Percentiles rank a stretch among this genome's conserved stretches.
Conservation (phyloP, 192 early-diverging fungal genomes). For the Allomyces macrogynus region DNA sequence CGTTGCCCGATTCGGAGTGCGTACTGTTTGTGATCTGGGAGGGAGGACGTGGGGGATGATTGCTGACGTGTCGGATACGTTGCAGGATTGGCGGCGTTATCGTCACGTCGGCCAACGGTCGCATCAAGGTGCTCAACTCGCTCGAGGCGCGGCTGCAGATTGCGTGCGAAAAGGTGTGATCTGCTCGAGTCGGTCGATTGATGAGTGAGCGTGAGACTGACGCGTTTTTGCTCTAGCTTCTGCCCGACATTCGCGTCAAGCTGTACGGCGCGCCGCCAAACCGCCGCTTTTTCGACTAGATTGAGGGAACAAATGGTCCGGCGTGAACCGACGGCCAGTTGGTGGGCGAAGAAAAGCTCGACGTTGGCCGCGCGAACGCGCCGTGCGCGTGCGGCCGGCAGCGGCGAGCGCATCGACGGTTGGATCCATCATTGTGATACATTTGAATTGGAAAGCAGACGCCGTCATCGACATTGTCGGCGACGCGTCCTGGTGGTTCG, state of each 20-base stretch:
- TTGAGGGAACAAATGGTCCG: too few species aligned
- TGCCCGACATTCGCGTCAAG: conserved; percentile 74
- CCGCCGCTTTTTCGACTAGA: conserved; percentile 80
- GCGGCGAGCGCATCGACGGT: too few species aligned
- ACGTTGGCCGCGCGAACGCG: too few species aligned
- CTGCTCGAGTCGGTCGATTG: too few species aligned
- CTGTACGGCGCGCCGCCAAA: conserved; percentile 80
- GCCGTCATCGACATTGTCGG: too few species aligned
- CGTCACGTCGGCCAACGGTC: conserved; percentile 48
- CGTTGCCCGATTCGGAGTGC: conserved; percentile 46
- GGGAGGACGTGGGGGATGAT: background rate
- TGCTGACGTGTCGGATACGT: background rate
- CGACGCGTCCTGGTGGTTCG: too few species aligned
- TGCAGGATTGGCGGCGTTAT: conserved; percentile 75
- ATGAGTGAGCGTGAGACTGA: background rate
- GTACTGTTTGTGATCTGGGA: background rate
- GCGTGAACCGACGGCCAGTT: too few species aligned
- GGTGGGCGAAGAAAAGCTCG: too few species aligned
- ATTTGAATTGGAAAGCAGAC: too few species aligned
- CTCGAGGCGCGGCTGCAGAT: conserved; percentile 73
- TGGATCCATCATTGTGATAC: too few species aligned
- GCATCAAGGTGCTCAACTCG: conserved; percentile 74
- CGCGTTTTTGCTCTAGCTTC: conserved; percentile 35
- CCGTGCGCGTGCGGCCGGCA: too few species aligned
- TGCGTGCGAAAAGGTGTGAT: conserved; percentile 46